phyloP scores from a whole-genome alignment of 495 filamentous ascomycete species.

The Penicillium soppii region DNA sequence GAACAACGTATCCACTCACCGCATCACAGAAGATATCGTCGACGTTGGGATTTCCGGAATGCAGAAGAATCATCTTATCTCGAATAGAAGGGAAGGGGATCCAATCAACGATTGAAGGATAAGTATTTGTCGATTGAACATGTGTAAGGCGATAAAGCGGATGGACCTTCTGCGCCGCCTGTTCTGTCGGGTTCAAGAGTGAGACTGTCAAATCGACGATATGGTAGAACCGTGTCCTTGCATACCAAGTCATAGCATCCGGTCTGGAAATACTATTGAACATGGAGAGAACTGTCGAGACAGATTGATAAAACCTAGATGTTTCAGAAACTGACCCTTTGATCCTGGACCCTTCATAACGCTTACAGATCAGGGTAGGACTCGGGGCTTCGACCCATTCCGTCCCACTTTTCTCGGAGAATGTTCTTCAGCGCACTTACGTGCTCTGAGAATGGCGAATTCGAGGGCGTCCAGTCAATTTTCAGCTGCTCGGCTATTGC shows the following conservation, averaged over 20 bases:
- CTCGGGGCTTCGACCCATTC: background rate
- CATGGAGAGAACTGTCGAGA: background rate
- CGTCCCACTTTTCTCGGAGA: background rate
- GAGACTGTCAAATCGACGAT: background rate
- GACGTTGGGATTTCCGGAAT: background rate
- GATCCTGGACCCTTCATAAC: background rate
- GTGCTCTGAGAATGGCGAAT: background rate
- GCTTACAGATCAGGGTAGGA: background rate
- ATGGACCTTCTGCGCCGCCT: background rate
- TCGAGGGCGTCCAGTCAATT: background rate
- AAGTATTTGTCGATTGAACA: background rate
- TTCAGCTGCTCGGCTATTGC: background rate
- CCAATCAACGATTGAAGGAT: background rate
- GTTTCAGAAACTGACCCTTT: background rate
- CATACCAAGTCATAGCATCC: background rate
- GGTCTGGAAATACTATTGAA: background rate
- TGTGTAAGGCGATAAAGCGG: background rate
- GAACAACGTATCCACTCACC: background rate
- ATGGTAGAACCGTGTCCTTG: background rate
- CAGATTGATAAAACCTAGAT: background rate
- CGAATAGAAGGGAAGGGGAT: background rate
- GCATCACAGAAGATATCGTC: background rate
- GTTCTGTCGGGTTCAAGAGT: background rate
- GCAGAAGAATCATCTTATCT: background rate
- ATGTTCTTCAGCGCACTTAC: background rate